Evolutionary conservation across 805 yeast species (phyloP).

Genomic region (Torulaspora gathmanii): DNA sequence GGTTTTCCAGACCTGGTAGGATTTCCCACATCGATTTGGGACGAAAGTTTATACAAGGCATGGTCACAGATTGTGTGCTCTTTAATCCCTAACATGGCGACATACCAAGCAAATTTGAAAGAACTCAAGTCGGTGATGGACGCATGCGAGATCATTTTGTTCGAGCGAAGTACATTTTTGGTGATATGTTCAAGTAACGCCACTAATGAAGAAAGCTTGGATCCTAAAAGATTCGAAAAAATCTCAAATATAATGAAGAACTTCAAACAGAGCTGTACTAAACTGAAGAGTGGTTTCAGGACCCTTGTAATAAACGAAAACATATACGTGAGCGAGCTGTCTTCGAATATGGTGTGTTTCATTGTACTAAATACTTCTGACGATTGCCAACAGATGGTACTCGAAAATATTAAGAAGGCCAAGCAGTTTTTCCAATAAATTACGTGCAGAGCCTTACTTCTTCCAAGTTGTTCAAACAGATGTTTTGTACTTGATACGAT

Average conservation of each 20-base stretch:
- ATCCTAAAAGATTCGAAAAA: conserved; percentile 91
- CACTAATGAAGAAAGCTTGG: conserved; percentile 41
- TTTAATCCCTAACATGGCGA: conserved; percentile 82
- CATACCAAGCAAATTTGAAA: conserved; percentile 69
- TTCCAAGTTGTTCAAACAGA: neutral
- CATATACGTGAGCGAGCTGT: conserved; percentile 49
- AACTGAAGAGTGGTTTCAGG: conserved; percentile 78
- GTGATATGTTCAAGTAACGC: conserved; percentile 44
- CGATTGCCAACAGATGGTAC: conserved; percentile 38
- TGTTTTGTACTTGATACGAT: neutral
- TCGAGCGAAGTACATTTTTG: conserved; percentile 89
- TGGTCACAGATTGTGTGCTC: conserved; percentile 97
- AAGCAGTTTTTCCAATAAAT: conserved; percentile 46
- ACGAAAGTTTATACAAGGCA: conserved; percentile 90
- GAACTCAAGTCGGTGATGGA: conserved; percentile 68
- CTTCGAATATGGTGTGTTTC: conserved; percentile 59
- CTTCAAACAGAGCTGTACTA: conserved; percentile 86
- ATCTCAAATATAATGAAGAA: conserved; percentile 91
- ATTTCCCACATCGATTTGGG: conserved; percentile 96
- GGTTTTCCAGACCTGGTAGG: conserved; percentile 66
- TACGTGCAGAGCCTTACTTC: neutral
- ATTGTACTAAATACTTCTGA: conserved; percentile 47
- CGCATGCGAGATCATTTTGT: conserved; percentile 85
- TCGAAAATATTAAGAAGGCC: conserved; percentile 56
- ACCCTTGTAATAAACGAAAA: conserved; percentile 64